These are phyloP conservation scores for Mesembryanthemum crystallinum DNA, from an alignment of 148 eudicot species.

Conservation along the genomic window DNA sequence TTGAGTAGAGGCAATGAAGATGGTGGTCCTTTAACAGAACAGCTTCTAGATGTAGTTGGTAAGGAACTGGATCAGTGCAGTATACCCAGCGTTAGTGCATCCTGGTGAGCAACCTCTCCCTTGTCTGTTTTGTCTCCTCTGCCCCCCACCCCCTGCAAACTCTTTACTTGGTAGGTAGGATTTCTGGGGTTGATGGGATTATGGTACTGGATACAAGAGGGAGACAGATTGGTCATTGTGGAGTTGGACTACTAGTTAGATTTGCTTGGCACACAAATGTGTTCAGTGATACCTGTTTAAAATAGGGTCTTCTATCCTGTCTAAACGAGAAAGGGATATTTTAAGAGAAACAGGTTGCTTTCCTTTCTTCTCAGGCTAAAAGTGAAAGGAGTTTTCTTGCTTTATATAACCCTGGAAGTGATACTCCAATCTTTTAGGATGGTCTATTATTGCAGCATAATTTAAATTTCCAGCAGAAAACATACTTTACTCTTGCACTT, in stretches of 20 bases:
- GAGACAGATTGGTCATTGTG: background rate
- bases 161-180: too few species aligned
- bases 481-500: background rate
- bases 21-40: slow-evolving; percentile 64
- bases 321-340: background rate
- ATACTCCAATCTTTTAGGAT: background rate
- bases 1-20: slow-evolving; percentile 63
- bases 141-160: background rate
- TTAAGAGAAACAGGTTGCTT: background rate
- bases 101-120: slow-evolving; percentile 44
- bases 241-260: background rate
- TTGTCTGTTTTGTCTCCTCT: background rate
- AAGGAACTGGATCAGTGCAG: slow-evolving; percentile 82
- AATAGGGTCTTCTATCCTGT: background rate
- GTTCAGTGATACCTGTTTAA: background rate
- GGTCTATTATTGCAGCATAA: background rate
- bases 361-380: background rate
- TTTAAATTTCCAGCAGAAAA: background rate
- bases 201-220: background rate
- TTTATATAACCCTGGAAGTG: too few species aligned
- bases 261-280: slow-evolving; percentile 1
- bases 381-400: background rate
- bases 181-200: background rate
- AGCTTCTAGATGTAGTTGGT: slow-evolving; percentile 67
- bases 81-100: slow-evolving; percentile 33